Percentiles rank a stretch among this genome's conserved stretches.
These are phyloP conservation scores for Taiwanofungus camphoratus DNA, from an alignment of 1,284 basidiomycete species.

Conservation along the genomic window DNA sequence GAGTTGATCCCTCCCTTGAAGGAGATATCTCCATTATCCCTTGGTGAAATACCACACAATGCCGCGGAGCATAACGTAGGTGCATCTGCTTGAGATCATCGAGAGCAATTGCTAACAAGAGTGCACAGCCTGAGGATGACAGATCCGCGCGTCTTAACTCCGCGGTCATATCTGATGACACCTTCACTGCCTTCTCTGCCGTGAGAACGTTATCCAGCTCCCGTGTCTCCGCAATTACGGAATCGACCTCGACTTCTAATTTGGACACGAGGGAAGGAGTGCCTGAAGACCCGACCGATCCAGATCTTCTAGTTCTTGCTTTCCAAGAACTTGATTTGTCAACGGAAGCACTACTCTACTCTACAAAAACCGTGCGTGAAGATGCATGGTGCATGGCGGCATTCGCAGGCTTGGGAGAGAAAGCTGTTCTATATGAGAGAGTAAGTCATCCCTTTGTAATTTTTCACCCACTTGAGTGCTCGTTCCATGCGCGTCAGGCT, in stretches of 20 bases:
- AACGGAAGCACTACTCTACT: slow-evolving; percentile 65
- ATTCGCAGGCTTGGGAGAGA: slow-evolving; percentile 66
- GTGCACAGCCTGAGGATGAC: too few species aligned
- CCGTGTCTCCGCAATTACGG: too few species aligned
- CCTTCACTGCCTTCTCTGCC: too few species aligned
- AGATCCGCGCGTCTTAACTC: too few species aligned
- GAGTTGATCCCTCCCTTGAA: slow-evolving; percentile 33
- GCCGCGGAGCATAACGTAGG: slow-evolving; percentile 6
- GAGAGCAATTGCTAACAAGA: too few species aligned
- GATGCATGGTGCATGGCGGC: slow-evolving; percentile 63
- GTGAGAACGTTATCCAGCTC: too few species aligned
- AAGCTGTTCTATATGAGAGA: slow-evolving; percentile 57
- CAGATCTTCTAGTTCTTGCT: slow-evolving; percentile 63
- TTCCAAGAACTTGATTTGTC: slow-evolving; percentile 78
- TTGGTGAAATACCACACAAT: slow-evolving; percentile 14
- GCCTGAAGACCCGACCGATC: slow-evolving; percentile 33
- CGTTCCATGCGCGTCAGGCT: too few species aligned
- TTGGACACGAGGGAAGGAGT: slow-evolving; percentile 5
- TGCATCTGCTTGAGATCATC: too few species aligned
- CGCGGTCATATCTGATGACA: too few species aligned
- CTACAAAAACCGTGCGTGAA: slow-evolving; percentile 53
- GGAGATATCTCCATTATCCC: slow-evolving; percentile 32
- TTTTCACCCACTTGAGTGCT: too few species aligned
- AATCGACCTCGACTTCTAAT: not conserved
- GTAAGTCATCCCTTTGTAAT: too few species aligned